Base-by-base conservation (phyloP, 805 yeast species). In the Pichia sporocuriosa region DNA sequence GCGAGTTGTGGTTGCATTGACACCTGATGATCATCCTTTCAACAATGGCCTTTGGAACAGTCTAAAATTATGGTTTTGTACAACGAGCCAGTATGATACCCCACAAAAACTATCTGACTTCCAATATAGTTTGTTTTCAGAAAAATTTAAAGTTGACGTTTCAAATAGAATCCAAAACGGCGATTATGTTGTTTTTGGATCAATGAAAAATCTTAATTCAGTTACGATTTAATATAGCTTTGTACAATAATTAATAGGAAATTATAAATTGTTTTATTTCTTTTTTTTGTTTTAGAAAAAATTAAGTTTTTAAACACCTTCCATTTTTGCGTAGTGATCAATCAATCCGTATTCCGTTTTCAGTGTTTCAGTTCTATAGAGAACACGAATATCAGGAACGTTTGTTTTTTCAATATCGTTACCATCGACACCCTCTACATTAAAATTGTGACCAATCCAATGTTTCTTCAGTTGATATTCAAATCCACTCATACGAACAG, bases 401-500 rank as follows among this genome's bases (percentile, higher is more conserved):
- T 93, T 93, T 2, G 97, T 85, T 68, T 88, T 93, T 54, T 85
- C 96, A 37, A 93, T 80, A 56, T 85, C 89, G 56, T 89, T 88
- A 6, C 95, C 95, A 23, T 72, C 76, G n/a, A 77, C 71, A 5
- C 94, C 95, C 0, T 70, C 69, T 12, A 54, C 35, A 47, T 66
- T 67, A 53, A 68, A 82, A 45, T 77, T 60, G 44, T 77, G 72
- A 29, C 97, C 97, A 36, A 88, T 67, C 98, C 99, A 93, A 59
- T 90, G 97, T 54, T 73, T 75, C 63, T 93, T 93, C 54, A 93
- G 72, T 38, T 71, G 72, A 47, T 79, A 73, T 62, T 93, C 99
- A 77, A 89, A 93, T 0, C 99, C 99, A 56, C 94, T 81, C 70
- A 90, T 97, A 45, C 73, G 62, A 3, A 93, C 97, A 0, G 97